These are phyloP conservation scores for Camelina neglecta DNA, from an alignment of 345 rosid genomes.

Conservation along the genomic window DNA sequence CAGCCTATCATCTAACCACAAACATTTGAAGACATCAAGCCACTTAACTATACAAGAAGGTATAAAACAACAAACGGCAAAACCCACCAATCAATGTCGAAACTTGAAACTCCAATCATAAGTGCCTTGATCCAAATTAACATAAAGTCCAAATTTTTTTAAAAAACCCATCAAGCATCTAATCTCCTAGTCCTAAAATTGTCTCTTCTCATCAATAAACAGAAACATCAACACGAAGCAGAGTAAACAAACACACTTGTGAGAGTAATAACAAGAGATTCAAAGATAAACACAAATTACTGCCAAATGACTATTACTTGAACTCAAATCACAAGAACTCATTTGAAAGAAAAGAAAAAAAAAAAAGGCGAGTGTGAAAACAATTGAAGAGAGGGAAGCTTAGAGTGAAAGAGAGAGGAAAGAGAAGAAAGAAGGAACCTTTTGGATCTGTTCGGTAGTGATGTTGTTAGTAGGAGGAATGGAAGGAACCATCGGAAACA, in stretches of 20 bases:
- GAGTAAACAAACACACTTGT: background rate
- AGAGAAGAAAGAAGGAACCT: constrained; percentile 54
- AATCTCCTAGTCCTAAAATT: background rate
- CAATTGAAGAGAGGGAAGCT: background rate
- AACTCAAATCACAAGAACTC: constrained; percentile 18
- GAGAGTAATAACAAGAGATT: constrained; percentile 5
- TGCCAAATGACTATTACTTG: background rate
- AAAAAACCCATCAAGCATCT: background rate
- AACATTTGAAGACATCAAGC: background rate
- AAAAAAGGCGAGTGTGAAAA: background rate
- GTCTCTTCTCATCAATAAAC: background rate
- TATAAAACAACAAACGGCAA: constrained; percentile 2
- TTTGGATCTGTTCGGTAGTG: constrained; percentile 98
- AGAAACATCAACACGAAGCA: too few species aligned
- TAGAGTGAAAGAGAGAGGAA: background rate
- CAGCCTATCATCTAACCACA: background rate
- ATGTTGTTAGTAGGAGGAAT: constrained; percentile 72
- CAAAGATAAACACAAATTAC: constrained; percentile 14
- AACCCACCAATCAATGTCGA: constrained; percentile 4
- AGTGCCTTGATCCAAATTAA: background rate
- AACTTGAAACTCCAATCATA: background rate
- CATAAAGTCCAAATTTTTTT: background rate
- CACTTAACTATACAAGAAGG: background rate
- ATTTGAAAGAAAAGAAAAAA: background rate
- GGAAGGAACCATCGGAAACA: constrained; percentile 72